A percentile compares a stretch with the other conserved stretches of the same genome.
Evolutionary conservation across 257 asterid species (phyloP).

Genomic region (Schizonepeta tenuifolia): DNA sequence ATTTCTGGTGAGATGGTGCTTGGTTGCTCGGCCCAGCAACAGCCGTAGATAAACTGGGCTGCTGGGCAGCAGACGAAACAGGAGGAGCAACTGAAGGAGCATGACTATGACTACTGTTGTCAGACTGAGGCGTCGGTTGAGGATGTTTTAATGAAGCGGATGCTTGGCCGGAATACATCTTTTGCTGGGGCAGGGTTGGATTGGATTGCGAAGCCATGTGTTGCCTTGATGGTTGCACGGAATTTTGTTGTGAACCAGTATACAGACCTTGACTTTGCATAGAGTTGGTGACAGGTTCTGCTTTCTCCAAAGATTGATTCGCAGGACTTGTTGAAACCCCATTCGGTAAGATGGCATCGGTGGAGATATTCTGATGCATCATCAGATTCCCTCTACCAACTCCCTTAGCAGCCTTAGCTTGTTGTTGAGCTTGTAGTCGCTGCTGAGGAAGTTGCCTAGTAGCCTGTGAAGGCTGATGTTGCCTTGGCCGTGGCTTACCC

Average conservation of each 20-base stretch:
- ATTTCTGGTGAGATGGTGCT: slow-evolving; percentile 55
- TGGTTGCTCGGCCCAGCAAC: slow-evolving; percentile 55
- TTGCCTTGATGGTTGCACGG: slow-evolving; percentile 54
- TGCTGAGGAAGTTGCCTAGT: slow-evolving; percentile 61
- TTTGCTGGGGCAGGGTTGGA: slow-evolving; percentile 60
- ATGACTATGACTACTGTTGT: slow-evolving; percentile 52
- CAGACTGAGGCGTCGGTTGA: slow-evolving; percentile 52
- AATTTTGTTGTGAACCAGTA: slow-evolving; percentile 48
- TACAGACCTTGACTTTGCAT: slow-evolving; percentile 55
- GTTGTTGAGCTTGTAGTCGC: slow-evolving; percentile 66
- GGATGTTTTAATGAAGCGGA: slow-evolving; percentile 54
- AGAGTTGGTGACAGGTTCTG: slow-evolving; percentile 50
- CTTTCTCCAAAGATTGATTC: slow-evolving; percentile 49
- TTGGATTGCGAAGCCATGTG: slow-evolving; percentile 52
- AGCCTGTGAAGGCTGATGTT: slow-evolving; percentile 45
- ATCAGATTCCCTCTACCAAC: slow-evolving; percentile 62
- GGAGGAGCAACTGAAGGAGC: slow-evolving; percentile 53
- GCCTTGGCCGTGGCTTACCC: slow-evolving; percentile 47
- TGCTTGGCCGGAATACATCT: slow-evolving; percentile 56
- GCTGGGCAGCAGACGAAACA: slow-evolving; percentile 46
- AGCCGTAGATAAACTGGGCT: slow-evolving; percentile 49
- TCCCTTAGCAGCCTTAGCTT: slow-evolving; percentile 70
- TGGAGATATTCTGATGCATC: slow-evolving; percentile 60
- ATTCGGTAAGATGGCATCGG: slow-evolving; percentile 51
- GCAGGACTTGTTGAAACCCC: slow-evolving; percentile 60